Evolutionary conservation across 169 alveolate species (phyloP).

Genomic region (Cryptosporidium sp.): DNA sequence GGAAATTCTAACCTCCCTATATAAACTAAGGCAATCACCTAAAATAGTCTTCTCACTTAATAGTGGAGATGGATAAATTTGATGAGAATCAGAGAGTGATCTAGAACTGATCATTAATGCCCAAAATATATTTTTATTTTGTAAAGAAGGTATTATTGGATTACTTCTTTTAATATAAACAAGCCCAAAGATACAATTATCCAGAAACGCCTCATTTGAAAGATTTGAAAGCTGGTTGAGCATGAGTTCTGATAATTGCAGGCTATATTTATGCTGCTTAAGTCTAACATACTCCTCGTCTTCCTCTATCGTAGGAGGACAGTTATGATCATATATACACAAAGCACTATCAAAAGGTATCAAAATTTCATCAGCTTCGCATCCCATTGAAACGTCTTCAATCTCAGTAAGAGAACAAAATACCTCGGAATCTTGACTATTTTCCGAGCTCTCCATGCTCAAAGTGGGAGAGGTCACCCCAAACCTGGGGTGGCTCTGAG

Average conservation of each 20-base stretch:
- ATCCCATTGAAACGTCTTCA: conserved; percentile 48
- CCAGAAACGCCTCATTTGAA: conserved; percentile 54
- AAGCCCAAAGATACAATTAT: conserved; percentile 61
- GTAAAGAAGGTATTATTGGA: conserved; percentile 30
- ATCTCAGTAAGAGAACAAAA: conserved; percentile 29
- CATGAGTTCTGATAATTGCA: conserved; percentile 62
- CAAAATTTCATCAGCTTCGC: conserved; percentile 39
- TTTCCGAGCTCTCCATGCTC: conserved; percentile 30
- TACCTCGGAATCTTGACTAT: conserved; percentile 29
- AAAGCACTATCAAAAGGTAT: conserved; percentile 45
- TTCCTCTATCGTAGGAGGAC: conserved; percentile 69
- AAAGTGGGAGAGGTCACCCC: conserved; percentile 4
- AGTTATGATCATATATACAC: conserved; percentile 36
- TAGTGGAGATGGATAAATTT: conserved; percentile 56
- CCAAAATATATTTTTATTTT: conserved; percentile 50
- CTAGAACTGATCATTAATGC: conserved; percentile 62
- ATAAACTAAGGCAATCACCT: conserved; percentile 35
- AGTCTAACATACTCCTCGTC: conserved; percentile 40
- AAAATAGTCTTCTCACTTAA: conserved; percentile 54
- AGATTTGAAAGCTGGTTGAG: conserved; percentile 25
- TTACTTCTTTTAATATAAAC: conserved; percentile 44
- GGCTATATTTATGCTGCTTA: conserved; percentile 65
- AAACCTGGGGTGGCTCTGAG: conserved; percentile 24
- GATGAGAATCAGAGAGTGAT: conserved; percentile 62
- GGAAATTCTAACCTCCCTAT: conserved; percentile 22